phyloP scores from a whole-genome alignment of 805 yeast genomes.

The Metschnikowia lachancei region DNA sequence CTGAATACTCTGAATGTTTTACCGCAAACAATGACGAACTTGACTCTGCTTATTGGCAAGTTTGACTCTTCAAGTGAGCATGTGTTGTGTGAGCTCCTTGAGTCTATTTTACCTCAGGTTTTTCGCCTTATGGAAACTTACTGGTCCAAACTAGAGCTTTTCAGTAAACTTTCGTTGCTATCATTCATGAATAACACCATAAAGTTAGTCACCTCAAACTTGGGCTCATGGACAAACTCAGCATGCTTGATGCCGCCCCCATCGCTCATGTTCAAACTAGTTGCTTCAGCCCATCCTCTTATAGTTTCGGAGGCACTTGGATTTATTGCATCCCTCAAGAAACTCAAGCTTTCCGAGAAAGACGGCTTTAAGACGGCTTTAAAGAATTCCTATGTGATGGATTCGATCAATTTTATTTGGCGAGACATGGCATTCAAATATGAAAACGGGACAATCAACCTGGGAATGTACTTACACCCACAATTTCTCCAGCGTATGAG shows the following conservation, averaged over 20 bases:
- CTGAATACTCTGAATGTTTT: neutral
- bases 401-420: constrained; percentile 55
- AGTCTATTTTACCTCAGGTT: neutral
- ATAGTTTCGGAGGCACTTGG: constrained; percentile 46
- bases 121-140: neutral
- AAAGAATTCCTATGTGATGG: constrained; percentile 54
- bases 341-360: constrained; percentile 21
- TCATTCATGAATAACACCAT: neutral
- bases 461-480: constrained; percentile 38
- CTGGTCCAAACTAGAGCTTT: constrained; percentile 1
- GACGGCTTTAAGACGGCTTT: constrained; percentile 26
- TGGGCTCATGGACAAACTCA: neutral
- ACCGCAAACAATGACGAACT: neutral
- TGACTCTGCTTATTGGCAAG: neutral
- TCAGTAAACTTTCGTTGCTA: constrained; percentile 4
- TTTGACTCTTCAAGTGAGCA: neutral
- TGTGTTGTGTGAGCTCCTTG: neutral
- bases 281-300: constrained; percentile 44
- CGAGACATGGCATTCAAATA: constrained; percentile 49
- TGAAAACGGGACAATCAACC: constrained; percentile 31
- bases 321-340: constrained; percentile 44
- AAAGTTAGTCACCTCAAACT: neutral
- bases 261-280: constrained; percentile 33
- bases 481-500: constrained; percentile 31
- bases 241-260: constrained; percentile 29